phyloP scores from a whole-genome alignment of 352 stramenopile genomes.

The Pythium aquatile region DNA sequence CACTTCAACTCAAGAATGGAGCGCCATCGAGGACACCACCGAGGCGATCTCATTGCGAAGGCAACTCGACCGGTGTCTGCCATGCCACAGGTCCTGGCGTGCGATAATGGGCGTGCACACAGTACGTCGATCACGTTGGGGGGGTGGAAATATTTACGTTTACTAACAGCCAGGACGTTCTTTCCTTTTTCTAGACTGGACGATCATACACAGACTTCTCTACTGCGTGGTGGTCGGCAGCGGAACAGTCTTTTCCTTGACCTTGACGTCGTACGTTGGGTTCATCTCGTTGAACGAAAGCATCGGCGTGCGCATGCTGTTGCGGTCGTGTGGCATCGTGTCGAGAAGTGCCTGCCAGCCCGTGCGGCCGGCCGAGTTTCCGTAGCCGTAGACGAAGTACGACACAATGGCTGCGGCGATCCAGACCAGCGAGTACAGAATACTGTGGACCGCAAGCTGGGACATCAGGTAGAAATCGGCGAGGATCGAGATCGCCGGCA shows the following conservation, averaged over 20 bases:
- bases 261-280: slow-evolving; percentile 29
- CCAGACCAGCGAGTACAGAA: slow-evolving; percentile 53
- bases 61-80: too few relatives aligned
- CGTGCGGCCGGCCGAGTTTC: slow-evolving; percentile 55
- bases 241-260: slow-evolving; percentile 35
- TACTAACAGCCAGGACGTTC: not conserved
- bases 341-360: slow-evolving; percentile 59
- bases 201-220: not conserved
- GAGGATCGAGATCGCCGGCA: slow-evolving; percentile 52
- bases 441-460: slow-evolving; percentile 54
- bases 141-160: not conserved
- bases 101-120: too few relatives aligned
- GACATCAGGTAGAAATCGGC: slow-evolving; percentile 72
- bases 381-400: slow-evolving; percentile 80
- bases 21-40: too few relatives aligned
- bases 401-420: slow-evolving; percentile 56
- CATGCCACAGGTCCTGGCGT: too few relatives aligned
- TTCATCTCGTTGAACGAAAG: slow-evolving; percentile 51
- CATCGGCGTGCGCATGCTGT: slow-evolving; percentile 40
- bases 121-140: too few relatives aligned
- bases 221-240: slow-evolving; percentile 3
- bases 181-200: not conserved
- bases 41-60: too few relatives aligned
- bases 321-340: slow-evolving; percentile 37
- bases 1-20: too few relatives aligned